phyloP scores from a whole-genome alignment of 306 rosid species.

The Hippophae gyantsensis region DNA sequence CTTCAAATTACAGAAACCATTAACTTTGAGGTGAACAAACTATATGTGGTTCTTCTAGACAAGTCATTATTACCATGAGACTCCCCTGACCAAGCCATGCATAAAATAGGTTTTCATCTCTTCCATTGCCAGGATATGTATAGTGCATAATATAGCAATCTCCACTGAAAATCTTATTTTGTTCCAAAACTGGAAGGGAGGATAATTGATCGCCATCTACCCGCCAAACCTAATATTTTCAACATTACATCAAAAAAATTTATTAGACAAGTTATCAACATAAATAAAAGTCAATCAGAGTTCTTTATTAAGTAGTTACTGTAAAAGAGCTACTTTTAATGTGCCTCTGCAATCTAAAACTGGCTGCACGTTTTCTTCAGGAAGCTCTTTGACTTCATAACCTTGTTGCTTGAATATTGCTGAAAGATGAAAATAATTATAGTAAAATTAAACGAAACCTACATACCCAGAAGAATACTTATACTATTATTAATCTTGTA shows the following conservation, averaged over 20 bases:
- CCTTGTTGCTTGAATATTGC: constrained; percentile 99
- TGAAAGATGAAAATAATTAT: constrained; percentile 28
- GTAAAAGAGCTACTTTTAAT: constrained; percentile 44
- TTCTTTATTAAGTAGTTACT: constrained; percentile 7
- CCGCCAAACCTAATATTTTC: constrained; percentile 66
- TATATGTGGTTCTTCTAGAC: not conserved
- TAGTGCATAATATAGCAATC: constrained; percentile 81
- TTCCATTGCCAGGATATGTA: constrained; percentile 58
- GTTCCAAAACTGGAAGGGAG: constrained; percentile 48
- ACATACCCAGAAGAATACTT: not conserved
- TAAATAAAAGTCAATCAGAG: not conserved
- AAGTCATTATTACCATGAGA: constrained; percentile 40
- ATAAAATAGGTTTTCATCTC: constrained; percentile 66
- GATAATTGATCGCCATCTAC: constrained; percentile 61
- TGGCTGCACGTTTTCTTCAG: constrained; percentile 53
- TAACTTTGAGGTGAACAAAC: constrained; percentile 10
- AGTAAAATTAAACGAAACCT: constrained; percentile 5
- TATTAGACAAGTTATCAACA: constrained; percentile 7
- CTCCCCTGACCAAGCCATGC: constrained; percentile 70
- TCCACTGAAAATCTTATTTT: constrained; percentile 58
- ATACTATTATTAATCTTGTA: constrained; percentile 1
- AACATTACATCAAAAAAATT: constrained; percentile 15
- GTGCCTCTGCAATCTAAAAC: constrained; percentile 59
- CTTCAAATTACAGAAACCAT: not conserved
- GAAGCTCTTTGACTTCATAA: constrained; percentile 83